Conservation (phyloP, 2,329 filamentous ascomycete species). For the Pseudohalonectria lignicola region DNA sequence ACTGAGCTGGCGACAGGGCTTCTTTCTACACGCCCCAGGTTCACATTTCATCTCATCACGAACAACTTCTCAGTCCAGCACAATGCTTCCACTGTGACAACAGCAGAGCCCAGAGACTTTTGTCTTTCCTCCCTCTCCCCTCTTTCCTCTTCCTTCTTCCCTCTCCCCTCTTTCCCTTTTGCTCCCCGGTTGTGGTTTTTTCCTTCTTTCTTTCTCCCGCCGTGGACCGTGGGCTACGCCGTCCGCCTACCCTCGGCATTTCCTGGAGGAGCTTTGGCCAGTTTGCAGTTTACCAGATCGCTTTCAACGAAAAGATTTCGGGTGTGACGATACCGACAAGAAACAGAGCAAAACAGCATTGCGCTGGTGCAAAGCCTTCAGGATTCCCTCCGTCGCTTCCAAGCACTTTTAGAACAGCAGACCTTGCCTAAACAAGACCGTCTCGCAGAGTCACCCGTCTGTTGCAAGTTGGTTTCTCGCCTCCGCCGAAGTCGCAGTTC, state of each 20-base stretch:
- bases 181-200: no score
- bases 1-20: no score
- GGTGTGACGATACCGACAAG: not conserved
- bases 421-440: no score
- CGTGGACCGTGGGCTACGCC: no score
- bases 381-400: no score
- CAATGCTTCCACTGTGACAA: not conserved
- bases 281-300: not conserved
- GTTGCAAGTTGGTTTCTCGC: no score
- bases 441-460: no score
- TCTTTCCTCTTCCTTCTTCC: slow-evolving; percentile 1
- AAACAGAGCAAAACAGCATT: not conserved
- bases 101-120: not conserved
- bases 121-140: slow-evolving; percentile 6
- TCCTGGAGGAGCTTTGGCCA: not conserved
- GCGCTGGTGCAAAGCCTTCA: no score
- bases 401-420: no score
- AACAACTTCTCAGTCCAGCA: slow-evolving; percentile 71
- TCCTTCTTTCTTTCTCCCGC: no score
- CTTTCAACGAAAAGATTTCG: slow-evolving; percentile 1
- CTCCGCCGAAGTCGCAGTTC: no score
- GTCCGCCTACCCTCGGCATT: no score
- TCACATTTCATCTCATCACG: not conserved
- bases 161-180: slow-evolving; percentile 3
- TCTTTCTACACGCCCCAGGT: not conserved